Base-by-base conservation (phyloP, 306 rosid genomes). In the Crotalaria pallida region DNA sequence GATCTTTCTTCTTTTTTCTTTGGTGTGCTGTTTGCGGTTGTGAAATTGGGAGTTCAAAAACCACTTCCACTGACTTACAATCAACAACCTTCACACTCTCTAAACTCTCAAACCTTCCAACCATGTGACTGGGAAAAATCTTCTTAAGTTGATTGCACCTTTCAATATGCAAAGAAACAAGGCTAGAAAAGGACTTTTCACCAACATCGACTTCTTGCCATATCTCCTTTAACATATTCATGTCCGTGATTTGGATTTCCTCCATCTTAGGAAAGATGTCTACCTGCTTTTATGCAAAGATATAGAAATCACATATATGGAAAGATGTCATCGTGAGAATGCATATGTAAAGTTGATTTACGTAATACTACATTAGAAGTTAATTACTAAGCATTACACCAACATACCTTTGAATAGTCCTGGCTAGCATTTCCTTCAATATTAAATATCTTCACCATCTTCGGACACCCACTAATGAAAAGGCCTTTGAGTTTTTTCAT, bases 401-500 rank as follows among this genome's bases (percentile, higher is more conserved):
- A 6, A 38, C 19, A 3, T 7, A 65, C 70, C 55, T 44, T 34
- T 17, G 8, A 1, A 44, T 13, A 21, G 12, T 64, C 7, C 15
- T 7, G 2, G 13, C 3, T 43, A n/a, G n/a, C n/a, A 6, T 13
- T 24, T 44, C 5, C 31, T 34, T 15, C 27, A 4, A 15, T 10
- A 10, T 0, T 5, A 15, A 71, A 26, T 63, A 80, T 22, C 10
- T 47, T 64, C 47, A 66, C 52, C 77, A 84, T 75, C 48, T 6
- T 10, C 8, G n/a, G 3, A 40, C 85, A 84, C 0, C 5, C 1
- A 12, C 17, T 1, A 59, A 84, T 34, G 3, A 26, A 24, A 2
- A 84, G 74, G 9, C 31, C 58, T 44, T 69, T 48, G 23, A 84
- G 81, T 24, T 73, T 75, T 22, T 34, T 48, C 5, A 77, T 48